Conservation (phyloP, 805 yeast genomes). For the Candida hungchunana region DNA sequence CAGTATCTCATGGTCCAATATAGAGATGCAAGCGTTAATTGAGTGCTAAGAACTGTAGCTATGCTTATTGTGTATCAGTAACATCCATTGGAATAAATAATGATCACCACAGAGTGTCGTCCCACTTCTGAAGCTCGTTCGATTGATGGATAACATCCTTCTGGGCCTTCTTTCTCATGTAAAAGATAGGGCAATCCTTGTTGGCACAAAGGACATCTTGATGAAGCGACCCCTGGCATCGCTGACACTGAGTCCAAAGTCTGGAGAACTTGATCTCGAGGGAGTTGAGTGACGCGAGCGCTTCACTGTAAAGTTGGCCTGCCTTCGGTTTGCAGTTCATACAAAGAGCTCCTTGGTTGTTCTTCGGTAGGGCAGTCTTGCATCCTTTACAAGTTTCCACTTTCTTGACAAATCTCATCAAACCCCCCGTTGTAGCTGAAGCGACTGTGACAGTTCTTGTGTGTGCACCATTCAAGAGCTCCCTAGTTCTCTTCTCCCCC, state of each 20-base stretch:
- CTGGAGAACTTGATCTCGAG: conserved; percentile 80
- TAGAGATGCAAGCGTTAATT: too few species aligned
- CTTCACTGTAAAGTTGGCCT: conserved; percentile 76
- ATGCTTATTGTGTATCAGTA: too few species aligned
- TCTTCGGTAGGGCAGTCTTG: conserved; percentile 62
- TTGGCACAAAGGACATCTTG: conserved; percentile 94
- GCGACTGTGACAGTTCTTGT: conserved; percentile 68
- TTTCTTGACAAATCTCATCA: conserved; percentile 88
- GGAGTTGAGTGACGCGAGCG: conserved; percentile 72
- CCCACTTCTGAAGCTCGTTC: conserved; percentile 38
- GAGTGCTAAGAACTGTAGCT: too few species aligned
- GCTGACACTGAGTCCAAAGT: conserved; percentile 96
- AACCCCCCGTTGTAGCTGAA: conserved; percentile 59
- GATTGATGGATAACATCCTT: conserved; percentile 38
- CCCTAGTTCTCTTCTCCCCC: conserved; percentile 80
- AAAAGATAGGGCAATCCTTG: conserved; percentile 95
- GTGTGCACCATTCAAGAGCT: conserved; percentile 77
- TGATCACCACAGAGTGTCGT: conserved; percentile 27
- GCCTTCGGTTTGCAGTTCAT: conserved; percentile 68
- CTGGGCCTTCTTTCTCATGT: conserved; percentile 71
- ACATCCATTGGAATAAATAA: too few species aligned
- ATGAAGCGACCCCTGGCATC: conserved; percentile 94
- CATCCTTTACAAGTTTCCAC: conserved; percentile 88
- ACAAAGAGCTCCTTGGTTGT: conserved; percentile 73
- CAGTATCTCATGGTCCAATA: too few species aligned